Evolutionary conservation across 2,329 filamentous ascomycete species (phyloP).

Genomic region (Paracorniculantispora psalliotae): DNA sequence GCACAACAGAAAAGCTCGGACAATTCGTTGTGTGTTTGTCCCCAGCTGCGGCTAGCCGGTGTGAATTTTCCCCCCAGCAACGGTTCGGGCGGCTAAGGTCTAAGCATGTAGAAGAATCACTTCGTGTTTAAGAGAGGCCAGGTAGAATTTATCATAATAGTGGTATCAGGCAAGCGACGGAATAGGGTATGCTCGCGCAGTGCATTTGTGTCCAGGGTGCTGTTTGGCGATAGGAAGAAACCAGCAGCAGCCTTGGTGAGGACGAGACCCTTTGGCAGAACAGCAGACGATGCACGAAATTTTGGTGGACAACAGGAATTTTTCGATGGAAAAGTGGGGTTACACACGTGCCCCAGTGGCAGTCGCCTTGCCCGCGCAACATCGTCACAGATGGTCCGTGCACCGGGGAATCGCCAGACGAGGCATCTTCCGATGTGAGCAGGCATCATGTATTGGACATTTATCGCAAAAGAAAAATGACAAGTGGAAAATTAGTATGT

Average conservation of each 20-base stretch:
- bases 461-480: too few species aligned
- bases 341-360: conserved; percentile 29
- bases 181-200: not conserved
- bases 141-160: conserved; percentile 10
- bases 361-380: not conserved
- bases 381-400: conserved; percentile 11
- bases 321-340: conserved; percentile 23
- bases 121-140: conserved; percentile 1
- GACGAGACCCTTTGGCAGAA: not conserved
- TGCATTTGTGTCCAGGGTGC: not conserved
- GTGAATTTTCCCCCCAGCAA: conserved; percentile 9
- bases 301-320: conserved; percentile 15
- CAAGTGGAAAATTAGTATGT: too few species aligned
- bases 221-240: not conserved
- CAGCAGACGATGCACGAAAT: not conserved
- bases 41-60: not conserved
- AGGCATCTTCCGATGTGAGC: not conserved
- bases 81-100: conserved; percentile 11
- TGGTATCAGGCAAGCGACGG: not conserved
- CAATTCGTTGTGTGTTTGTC: not conserved
- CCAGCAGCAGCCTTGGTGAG: not conserved
- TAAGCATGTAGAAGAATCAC: conserved; percentile 10
- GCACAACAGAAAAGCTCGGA: not conserved
- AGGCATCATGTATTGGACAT: too few species aligned
- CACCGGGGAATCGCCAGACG: not conserved